Conservation (phyloP, 179 eudicot genomes). For the Pouteria campechiana region DNA sequence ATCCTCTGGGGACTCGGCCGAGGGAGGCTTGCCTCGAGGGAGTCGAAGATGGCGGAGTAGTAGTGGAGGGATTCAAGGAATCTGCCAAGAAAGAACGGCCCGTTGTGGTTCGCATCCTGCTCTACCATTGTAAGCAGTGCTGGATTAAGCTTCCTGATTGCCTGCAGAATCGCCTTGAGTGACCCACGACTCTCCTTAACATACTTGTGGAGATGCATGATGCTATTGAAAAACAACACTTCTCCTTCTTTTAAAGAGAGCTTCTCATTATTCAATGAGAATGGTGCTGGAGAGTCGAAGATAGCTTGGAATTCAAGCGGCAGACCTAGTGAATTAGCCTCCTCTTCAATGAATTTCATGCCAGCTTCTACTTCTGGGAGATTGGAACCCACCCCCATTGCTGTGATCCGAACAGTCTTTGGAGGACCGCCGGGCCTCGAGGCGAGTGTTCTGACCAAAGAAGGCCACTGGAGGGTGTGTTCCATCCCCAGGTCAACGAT, state of each 20-base stretch:
- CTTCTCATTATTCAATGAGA: slow-evolving; percentile 9
- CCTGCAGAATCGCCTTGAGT: slow-evolving; percentile 25
- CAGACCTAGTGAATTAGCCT: slow-evolving; percentile 16
- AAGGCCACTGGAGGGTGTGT: slow-evolving; percentile 30
- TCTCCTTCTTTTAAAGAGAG: slow-evolving; percentile 21
- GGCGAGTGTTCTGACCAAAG: slow-evolving; percentile 14
- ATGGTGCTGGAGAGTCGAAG: slow-evolving; percentile 8
- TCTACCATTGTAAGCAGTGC: slow-evolving; percentile 25
- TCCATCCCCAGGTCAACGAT: slow-evolving; percentile 31
- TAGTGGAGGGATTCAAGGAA: slow-evolving; percentile 37
- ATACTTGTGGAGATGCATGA: slow-evolving; percentile 25
- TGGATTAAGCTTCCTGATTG: slow-evolving; percentile 29
- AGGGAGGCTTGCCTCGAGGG: slow-evolving; percentile 24
- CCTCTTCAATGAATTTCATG: slow-evolving; percentile 11
- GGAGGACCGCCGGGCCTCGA: slow-evolving; percentile 15
- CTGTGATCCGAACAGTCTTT: slow-evolving; percentile 18
- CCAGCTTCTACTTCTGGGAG: slow-evolving; percentile 2
- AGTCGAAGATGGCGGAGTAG: slow-evolving; percentile 35
- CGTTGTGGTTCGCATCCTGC: slow-evolving; percentile 42
- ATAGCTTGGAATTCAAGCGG: slow-evolving; percentile 9
- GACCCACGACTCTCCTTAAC: slow-evolving; percentile 33
- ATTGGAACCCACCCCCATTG: slow-evolving; percentile 6
- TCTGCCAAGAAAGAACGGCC: slow-evolving; percentile 32
- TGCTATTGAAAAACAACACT: slow-evolving; percentile 19
- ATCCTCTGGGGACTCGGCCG: slow-evolving; percentile 16